A percentile compares a stretch with the other conserved stretches of the same genome.
Evolutionary conservation across 352 stramenopile species (phyloP).

Genomic region (Pythium aristosporum): DNA sequence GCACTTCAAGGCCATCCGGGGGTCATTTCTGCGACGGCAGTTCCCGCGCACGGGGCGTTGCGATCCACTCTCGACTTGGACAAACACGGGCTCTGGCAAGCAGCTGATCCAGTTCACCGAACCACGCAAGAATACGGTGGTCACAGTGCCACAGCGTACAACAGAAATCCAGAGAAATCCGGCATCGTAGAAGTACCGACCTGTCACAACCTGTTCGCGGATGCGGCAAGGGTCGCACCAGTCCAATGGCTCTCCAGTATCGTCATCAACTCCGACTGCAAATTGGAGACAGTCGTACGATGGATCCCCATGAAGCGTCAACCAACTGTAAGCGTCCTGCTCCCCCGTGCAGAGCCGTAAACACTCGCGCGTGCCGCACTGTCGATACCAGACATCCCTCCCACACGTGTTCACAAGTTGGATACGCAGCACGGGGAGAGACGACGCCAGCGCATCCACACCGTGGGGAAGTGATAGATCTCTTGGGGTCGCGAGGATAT

Average conservation of each 20-base stretch:
- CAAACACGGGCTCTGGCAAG: background rate
- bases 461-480: background rate
- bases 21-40: background rate
- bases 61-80: background rate
- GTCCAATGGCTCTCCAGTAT: background rate
- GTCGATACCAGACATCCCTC: slow-evolving; percentile 56
- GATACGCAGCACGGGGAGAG: slow-evolving; percentile 35
- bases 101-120: slow-evolving; percentile 16
- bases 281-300: slow-evolving; percentile 29
- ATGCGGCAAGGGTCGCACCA: slow-evolving; percentile 74
- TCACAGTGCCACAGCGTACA: slow-evolving; percentile 54
- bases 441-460: slow-evolving; percentile 20
- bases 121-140: slow-evolving; percentile 49
- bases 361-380: slow-evolving; percentile 60
- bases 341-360: slow-evolving; percentile 35
- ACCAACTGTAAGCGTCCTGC: slow-evolving; percentile 65
- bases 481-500: slow-evolving; percentile 13
- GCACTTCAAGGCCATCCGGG: background rate
- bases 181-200: slow-evolving; percentile 43
- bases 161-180: slow-evolving; percentile 77
- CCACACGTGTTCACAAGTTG: slow-evolving; percentile 46
- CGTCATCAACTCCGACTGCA: slow-evolving; percentile 1
- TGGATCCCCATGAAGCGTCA: slow-evolving; percentile 32
- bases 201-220: slow-evolving; percentile 57
- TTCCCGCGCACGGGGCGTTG: background rate